phyloP scores from a whole-genome alignment of 495 filamentous ascomycete genomes.

The Lepidopterella palustris region DNA sequence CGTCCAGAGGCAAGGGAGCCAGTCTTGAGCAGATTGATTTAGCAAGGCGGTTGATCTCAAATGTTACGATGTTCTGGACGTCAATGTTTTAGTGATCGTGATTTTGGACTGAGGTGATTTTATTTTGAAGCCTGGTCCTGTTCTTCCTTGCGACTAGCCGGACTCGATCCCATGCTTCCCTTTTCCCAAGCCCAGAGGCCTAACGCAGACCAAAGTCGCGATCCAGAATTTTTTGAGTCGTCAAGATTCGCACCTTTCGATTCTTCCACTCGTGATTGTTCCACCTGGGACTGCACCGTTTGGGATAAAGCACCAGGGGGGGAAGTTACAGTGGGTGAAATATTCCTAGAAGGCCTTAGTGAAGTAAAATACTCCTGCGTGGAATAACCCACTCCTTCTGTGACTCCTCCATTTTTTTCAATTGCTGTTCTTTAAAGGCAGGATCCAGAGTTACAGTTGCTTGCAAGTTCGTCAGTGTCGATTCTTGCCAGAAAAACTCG shows the following conservation, averaged over 20 bases:
- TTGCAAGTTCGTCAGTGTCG: neutral
- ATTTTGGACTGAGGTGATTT: neutral
- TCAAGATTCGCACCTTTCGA: neutral
- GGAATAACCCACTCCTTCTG: neutral
- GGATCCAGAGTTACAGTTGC: conserved; percentile 14
- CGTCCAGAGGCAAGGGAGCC: no score
- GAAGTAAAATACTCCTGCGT: neutral
- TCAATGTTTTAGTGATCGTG: neutral
- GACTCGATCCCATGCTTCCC: neutral
- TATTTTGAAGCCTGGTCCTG: neutral
- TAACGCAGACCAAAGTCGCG: neutral
- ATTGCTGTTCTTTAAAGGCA: conserved; percentile 16
- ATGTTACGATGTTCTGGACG: neutral
- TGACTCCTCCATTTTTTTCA: conserved; percentile 15
- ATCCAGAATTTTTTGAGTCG: neutral
- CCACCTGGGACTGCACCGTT: neutral
- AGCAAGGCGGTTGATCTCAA: no score
- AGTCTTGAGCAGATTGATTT: no score
- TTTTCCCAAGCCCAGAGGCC: neutral
- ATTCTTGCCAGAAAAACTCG: neutral
- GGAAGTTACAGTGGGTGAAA: neutral
- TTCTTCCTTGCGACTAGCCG: neutral
- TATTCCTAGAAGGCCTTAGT: neutral
- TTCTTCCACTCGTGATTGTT: neutral
- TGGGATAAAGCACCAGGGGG: neutral